phyloP scores from a whole-genome alignment of 2,329 filamentous ascomycete genomes.

The Exophiala aquamarina region DNA sequence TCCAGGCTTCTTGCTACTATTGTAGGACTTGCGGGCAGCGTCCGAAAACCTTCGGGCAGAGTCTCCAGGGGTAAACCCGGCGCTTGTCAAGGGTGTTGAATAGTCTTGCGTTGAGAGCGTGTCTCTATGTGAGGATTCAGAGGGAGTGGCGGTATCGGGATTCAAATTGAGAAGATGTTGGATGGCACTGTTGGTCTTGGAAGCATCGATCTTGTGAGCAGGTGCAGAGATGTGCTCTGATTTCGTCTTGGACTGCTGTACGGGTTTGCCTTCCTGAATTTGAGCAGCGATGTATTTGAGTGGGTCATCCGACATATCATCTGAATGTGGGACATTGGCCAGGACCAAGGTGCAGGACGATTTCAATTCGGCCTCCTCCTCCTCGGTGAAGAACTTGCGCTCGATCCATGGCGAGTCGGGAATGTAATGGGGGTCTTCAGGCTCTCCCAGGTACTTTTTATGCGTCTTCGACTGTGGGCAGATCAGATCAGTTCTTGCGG shows the following conservation, averaged over 20 bases:
- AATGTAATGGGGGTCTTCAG: conserved; percentile 31
- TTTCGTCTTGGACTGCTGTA: conserved; percentile 20
- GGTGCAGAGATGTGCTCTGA: conserved; percentile 24
- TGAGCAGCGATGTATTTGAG: conserved; percentile 32
- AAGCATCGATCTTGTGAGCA: conserved; percentile 5
- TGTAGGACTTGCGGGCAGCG: conserved; percentile 19
- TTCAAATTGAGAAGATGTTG: conserved; percentile 16
- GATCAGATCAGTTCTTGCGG: conserved; percentile 1
- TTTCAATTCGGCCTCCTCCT: conserved; percentile 37
- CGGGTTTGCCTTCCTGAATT: conserved; percentile 33
- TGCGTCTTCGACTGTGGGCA: conserved; percentile 13
- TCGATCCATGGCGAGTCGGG: conserved; percentile 35
- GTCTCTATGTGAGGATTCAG: conserved; percentile 22
- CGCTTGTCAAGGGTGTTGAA: conserved; percentile 28
- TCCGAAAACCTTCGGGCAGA: conserved; percentile 26
- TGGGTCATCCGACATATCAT: conserved; percentile 28
- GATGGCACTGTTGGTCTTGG: conserved; percentile 19
- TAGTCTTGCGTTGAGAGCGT: conserved; percentile 22
- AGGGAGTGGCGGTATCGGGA: conserved; percentile 22
- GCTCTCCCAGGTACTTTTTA: conserved; percentile 38
- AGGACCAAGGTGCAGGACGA: conserved; percentile 34
- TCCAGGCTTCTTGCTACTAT: conserved; percentile 18
- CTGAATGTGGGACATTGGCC: conserved; percentile 27
- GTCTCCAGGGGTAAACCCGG: conserved; percentile 28
- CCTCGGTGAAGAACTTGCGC: conserved; percentile 34